A percentile compares a stretch with the other conserved stretches of the same genome.
phyloP scores from a whole-genome alignment of 768 basidiomycete species.

The Lentinula guzmanii region DNA sequence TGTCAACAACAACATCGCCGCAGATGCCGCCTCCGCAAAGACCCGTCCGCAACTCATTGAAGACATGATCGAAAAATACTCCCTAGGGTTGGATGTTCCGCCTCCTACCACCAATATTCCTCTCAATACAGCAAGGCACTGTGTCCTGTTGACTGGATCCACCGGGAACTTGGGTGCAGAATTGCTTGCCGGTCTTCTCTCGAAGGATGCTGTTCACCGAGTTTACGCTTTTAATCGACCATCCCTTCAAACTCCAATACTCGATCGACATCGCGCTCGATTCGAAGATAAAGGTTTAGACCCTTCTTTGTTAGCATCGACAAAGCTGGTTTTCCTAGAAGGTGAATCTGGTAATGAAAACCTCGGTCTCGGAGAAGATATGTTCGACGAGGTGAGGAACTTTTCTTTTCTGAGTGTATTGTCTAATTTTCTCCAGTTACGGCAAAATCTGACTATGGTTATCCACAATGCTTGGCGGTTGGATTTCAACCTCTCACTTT shows the following conservation, averaged over 20 bases:
- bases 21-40: neutral
- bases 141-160: constrained; percentile 24
- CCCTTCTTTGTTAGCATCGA: constrained; percentile 10
- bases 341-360: constrained; percentile 12
- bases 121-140: neutral
- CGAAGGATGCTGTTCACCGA: constrained; percentile 7
- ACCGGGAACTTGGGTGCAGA: constrained; percentile 25
- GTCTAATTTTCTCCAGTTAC: neutral
- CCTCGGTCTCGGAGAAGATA: constrained; percentile 8
- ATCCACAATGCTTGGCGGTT: constrained; percentile 31
- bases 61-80: constrained; percentile 1
- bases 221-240: constrained; percentile 19
- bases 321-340: constrained; percentile 7
- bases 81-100: neutral
- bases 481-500: constrained; percentile 29
- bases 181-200: constrained; percentile 15
- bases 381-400: constrained; percentile 14
- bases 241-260: neutral
- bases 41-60: neutral
- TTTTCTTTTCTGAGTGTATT: neutral
- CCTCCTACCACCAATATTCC: neutral
- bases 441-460: constrained; percentile 15
- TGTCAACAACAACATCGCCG: neutral
- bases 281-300: constrained; percentile 17
- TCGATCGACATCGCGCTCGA: constrained; percentile 13